phyloP scores from a whole-genome alignment of 2,329 filamentous ascomycete species.

The Cladosporium sp. region DNA sequence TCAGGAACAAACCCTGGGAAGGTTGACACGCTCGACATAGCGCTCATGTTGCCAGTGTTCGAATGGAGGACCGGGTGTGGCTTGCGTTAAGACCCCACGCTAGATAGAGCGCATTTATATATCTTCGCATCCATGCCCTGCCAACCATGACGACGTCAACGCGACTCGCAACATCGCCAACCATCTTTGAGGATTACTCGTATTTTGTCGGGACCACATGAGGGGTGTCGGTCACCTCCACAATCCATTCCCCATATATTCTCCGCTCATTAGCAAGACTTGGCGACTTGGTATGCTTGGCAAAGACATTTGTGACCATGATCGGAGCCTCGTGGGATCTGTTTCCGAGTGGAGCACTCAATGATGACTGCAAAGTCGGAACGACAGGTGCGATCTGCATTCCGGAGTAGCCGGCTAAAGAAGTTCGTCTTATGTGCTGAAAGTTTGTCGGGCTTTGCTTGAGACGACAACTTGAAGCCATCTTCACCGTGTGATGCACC shows the following conservation, averaged over 20 bases:
- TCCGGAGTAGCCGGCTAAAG: not conserved
- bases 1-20: constrained; percentile 10
- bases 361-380: not conserved
- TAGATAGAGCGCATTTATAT: not conserved
- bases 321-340: constrained; percentile 5
- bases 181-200: constrained; percentile 8
- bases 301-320: not conserved
- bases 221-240: constrained; percentile 5
- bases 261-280: constrained; percentile 9
- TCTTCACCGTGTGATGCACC: too few relatives aligned
- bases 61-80: not conserved
- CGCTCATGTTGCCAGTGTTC: not conserved
- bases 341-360: not conserved
- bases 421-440: too few relatives aligned
- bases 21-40: constrained; percentile 5
- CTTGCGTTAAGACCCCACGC: not conserved
- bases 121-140: not conserved
- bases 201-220: constrained; percentile 10
- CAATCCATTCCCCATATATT: constrained; percentile 8
- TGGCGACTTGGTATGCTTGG: constrained; percentile 11
- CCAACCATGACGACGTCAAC: not conserved
- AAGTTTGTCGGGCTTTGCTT: too few relatives aligned
- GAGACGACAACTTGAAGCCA: too few relatives aligned
- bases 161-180: not conserved
- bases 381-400: not conserved